Evolutionary conservation across 352 stramenopile genomes (phyloP), one percentile per base, ranked within the genome.

Genomic region (Phytophthora sojae): DNA sequence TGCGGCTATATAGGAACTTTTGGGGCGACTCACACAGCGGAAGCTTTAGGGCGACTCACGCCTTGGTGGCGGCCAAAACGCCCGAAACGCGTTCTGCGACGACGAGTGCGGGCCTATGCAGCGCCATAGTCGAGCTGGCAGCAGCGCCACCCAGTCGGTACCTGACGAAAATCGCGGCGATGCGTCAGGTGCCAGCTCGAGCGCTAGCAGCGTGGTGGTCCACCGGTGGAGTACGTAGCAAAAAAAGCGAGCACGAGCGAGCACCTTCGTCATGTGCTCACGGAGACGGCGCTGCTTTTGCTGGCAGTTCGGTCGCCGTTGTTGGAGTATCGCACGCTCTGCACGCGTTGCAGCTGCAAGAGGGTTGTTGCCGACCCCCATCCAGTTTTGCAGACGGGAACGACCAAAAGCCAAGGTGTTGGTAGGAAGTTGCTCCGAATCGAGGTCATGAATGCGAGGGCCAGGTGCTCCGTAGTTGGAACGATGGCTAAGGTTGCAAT

Each of bases 51-150:
- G 12, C 35, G 35, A 44, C 11, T 44, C 35, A 44, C 11, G 35
- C 35, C 11, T 44, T 17, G 35, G 1, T 15, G 37, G 12, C 7
- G 21, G 12, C 4, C 50, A n/a, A 56, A 56, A 35, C 50, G 21
- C 21, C 7, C 15, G 52, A 57, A 57, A 57, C 52, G 29, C 50
- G 17, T 26, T 26, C 32, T 42, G 52, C 32, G 52, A 57, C 26
- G 12, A 17, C 50, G 44, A 23, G 44, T 30, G 23, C 49, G 49
- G 12, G 52, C 21, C 26, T 44, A 39, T 37, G 23, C 12, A 11
- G 26, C 50, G 23, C 25, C 44, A 51, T 51, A 51, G 44, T 51
- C 44, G 44, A 51, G 44, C n/a, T 51, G 17, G 44, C 6, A 6
- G 44, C 44, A 25, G 17, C 44, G 44, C 19, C 44, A 19, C 44